Evolutionary conservation across 1,284 basidiomycete genomes (phyloP).

Genomic region (Ustilago bromivora): DNA sequence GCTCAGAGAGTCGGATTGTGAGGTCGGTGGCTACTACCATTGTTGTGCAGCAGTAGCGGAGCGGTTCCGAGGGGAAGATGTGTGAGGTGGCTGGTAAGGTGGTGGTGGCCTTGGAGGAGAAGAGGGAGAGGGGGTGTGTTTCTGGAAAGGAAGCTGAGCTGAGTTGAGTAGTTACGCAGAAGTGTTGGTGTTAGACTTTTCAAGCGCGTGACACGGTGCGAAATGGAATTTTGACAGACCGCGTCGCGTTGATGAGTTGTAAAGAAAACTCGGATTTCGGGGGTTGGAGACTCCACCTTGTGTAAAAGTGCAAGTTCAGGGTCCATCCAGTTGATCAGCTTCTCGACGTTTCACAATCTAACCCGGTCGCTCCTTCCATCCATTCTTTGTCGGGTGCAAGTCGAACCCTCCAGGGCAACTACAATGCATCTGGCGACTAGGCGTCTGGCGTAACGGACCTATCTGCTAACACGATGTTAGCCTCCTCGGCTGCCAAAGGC

Average conservation of each 20-base stretch:
- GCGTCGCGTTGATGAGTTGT: conserved; percentile 47
- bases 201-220: background rate
- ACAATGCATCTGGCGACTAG: background rate
- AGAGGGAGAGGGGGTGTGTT: background rate
- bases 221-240: background rate
- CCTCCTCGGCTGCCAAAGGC: conserved; percentile 15
- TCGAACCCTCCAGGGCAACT: background rate
- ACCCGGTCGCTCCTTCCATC: background rate
- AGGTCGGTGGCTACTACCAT: conserved; percentile 34
- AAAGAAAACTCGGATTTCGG: conserved; percentile 20
- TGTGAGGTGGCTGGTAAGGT: no score
- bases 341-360: background rate
- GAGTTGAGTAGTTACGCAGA: background rate
- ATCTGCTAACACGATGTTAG: conserved; percentile 5
- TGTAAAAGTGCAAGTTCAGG: background rate
- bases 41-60: background rate
- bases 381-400: background rate
- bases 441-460: background rate
- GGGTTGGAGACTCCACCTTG: background rate
- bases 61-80: no score
- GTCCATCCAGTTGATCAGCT: conserved; percentile 13
- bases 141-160: background rate
- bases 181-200: background rate
- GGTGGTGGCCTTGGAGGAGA: background rate
- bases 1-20: conserved; percentile 25